Base-by-base conservation (phyloP, 2,329 filamentous ascomycete genomes). In the Helicocarpus griseus region DNA sequence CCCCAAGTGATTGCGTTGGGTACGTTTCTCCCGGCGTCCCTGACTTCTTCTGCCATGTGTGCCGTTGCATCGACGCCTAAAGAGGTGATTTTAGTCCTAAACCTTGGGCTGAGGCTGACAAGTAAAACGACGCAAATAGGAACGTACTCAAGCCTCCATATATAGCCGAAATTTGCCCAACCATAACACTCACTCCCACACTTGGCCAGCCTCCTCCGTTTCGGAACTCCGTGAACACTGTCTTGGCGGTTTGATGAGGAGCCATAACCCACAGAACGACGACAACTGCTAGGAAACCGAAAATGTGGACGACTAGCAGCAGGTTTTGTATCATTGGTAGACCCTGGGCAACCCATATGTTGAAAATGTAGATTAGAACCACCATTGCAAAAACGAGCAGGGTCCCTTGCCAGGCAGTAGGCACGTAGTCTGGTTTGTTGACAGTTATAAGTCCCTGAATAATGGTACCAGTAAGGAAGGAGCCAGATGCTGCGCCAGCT, bases 161-260 rank as follows among this genome's bases (percentile, higher is more conserved):
- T 56, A 73, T 65, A 2, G 68, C 65, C 2, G 65, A 65, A 7
- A 73, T 65, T 1, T 70, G 69, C 3, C 71, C 71, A 6, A 73
- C 65, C 52, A 73, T 60, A 1, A 66, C 63, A 1, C 69, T 65
- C n/a, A 68, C 61, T 1, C 69, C 64, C 7, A 57, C 58, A 28
- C 51, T 61, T 29, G 46, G 43, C 62, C 62, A 67, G 28, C 56
- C 56, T 9, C 63, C 62, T 44, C 53, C 52, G 50, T 66, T 58
- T 8, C 50, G 47, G 39, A 67, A 61, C 5, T 53, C 48, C 2
- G 58, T 56, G 49, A 67, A 60, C 43, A 66, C 59, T 29, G 58
- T 50, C 40, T 57, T 44, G 1, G 56, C 58, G 21, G 54, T 48
- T 41, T 59, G 62, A 3, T 54, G 62, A 13, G 57, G 66, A 21